Base-by-base conservation (phyloP, 495 filamentous ascomycete genomes). In the Ramalina intermedia region DNA sequence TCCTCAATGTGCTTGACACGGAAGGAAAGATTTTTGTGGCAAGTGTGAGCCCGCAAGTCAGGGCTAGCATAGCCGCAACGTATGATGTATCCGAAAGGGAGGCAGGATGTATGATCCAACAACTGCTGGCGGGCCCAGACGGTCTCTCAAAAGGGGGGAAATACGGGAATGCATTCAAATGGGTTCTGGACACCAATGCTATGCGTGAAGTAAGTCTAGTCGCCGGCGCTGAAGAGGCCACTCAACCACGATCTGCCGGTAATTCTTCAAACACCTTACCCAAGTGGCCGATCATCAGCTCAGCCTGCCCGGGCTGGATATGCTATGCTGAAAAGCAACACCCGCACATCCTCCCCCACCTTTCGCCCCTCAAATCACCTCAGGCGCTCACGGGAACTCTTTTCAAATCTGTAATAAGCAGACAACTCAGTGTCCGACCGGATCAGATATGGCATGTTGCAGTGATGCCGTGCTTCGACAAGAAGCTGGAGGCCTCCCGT, bases 291-390 rank as follows among this genome's bases (percentile, higher is more conserved):
- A 82, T 96, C 47, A 67, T 98, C 13, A 84, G 90, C 9, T 90
- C 87, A 9, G 85, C 87, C 11, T 98, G 91, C 61, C 91, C 91
- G 0, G 91, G 91, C 26, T 98, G 94, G 87, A 90, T 98, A 29
- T 98, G 91, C 66, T 96, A 98, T 62, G 88, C 90, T 42, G 91
- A 98, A 58, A 96, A 96, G 66, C 94, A 87, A 27, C 90, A 98
- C 60, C 87, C 91, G 0, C 80, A 93, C 56, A 78, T 96, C 38
- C 73, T 98, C 39, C 88, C 89, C 6, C 87, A 98, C 62, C 72
- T 98, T 26, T 96, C 88, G 37, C 77, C 77, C 13, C 70, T 96
- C 29, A 96, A 96, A 63, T 94, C 87, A 0, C 91, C 91, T 3
- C 93, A 96, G 65, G 91, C 91, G 3, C 66, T 96, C 37, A 80